A percentile compares a stretch with the other conserved stretches of the same genome.
Conservation (phyloP, 2,329 filamentous ascomycete genomes). For the Macrophomina tecta region DNA sequence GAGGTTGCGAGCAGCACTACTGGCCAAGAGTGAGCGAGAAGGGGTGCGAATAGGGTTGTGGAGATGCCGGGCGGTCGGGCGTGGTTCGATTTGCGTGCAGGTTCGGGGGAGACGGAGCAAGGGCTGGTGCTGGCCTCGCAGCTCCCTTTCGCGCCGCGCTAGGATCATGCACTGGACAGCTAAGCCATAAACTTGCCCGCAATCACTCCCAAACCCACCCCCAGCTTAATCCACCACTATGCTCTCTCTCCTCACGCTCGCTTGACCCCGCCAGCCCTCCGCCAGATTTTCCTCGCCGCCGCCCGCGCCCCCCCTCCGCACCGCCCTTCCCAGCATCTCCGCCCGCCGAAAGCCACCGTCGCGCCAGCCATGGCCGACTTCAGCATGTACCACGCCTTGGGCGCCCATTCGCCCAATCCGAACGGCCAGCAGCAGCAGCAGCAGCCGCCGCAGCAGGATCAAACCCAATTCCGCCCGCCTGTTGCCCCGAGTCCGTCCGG, state of each 20-base stretch:
- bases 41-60: not conserved
- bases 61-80: not conserved
- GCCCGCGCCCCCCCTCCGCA: conserved; percentile 1
- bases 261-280: conserved; percentile 13
- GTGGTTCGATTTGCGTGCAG: not conserved
- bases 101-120: not conserved
- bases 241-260: conserved; percentile 12
- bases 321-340: not conserved
- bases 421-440: conserved; percentile 34
- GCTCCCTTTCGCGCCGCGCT: conserved; percentile 22
- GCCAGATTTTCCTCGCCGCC: conserved; percentile 3
- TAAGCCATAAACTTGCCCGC: conserved; percentile 27
- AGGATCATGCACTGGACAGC: conserved; percentile 26
- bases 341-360: conserved; percentile 5
- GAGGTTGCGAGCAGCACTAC: too few species aligned
- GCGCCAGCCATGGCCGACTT: conserved; percentile 36
- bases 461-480: conserved; percentile 46
- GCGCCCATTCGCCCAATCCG: conserved; percentile 34
- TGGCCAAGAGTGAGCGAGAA: not conserved
- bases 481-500: conserved; percentile 52
- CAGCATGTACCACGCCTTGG: conserved; percentile 45
- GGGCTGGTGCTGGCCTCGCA: not conserved
- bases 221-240: not conserved
- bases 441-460: conserved; percentile 34
- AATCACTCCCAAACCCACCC: not conserved